A percentile compares a stretch with the other conserved stretches of the same genome.
Evolutionary conservation across 1,139 yeast genomes (phyloP).

Genomic region (Pichia sp.): DNA sequence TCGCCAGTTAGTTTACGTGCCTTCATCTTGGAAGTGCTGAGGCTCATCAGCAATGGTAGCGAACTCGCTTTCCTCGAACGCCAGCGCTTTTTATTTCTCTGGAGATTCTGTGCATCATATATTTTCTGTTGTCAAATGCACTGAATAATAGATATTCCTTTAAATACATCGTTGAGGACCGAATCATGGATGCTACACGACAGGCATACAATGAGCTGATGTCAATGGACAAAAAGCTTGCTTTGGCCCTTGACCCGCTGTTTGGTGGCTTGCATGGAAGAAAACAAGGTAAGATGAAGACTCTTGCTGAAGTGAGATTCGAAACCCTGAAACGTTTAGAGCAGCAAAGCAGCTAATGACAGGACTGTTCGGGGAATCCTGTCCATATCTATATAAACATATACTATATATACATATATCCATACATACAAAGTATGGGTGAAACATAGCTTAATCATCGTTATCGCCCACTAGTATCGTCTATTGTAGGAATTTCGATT

Average conservation of each 20-base stretch:
- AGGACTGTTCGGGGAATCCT: neutral
- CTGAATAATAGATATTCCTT: no score
- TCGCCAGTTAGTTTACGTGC: no score
- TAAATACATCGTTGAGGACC: neutral
- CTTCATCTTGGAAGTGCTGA: no score
- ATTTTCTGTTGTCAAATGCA: no score
- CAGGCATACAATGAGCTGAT: neutral
- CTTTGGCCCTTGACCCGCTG: constrained; percentile 16
- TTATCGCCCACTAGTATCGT: constrained; percentile 3
- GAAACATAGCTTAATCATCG: neutral
- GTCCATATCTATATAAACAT: no score
- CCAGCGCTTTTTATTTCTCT: no score
- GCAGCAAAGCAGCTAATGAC: neutral
- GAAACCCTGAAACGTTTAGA: constrained; percentile 1
- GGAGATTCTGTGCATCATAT: no score
- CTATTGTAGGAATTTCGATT: constrained; percentile 7
- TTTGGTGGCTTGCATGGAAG: constrained; percentile 5
- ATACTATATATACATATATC: no score
- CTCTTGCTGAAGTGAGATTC: constrained; percentile 5
- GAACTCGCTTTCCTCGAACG: no score
- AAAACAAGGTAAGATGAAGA: constrained; percentile 12
- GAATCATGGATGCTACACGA: neutral
- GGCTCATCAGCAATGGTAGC: no score
- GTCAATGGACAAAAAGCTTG: constrained; percentile 12
- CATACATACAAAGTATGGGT: neutral